Conservation (phyloP, 495 filamentous ascomycete genomes). For the Neurospora sp. region DNA sequence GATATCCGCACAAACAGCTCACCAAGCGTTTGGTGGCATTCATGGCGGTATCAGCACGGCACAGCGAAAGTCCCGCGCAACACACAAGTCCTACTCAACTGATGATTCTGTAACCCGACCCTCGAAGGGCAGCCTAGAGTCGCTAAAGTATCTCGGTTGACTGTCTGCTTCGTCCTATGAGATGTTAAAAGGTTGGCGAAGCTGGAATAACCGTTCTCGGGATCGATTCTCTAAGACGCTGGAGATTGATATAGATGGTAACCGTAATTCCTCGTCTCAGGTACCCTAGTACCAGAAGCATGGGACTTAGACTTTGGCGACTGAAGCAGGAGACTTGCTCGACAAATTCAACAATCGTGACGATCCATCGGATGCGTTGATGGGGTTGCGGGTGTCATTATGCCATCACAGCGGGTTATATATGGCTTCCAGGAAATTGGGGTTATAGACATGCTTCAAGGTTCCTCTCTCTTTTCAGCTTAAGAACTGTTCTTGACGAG, state of each 20-base stretch:
- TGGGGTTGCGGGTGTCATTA: background rate
- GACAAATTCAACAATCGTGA: background rate
- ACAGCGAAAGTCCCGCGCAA: background rate
- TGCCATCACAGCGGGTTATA: background rate
- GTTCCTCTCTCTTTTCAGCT: background rate
- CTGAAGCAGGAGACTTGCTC: background rate
- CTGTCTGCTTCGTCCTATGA: background rate
- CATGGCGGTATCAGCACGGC: background rate
- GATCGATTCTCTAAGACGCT: background rate
- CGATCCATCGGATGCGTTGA: background rate
- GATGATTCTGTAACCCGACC: background rate
- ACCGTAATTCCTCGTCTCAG: background rate
- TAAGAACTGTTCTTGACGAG: constrained; percentile 54
- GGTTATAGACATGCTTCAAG: background rate
- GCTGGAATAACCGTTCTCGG: background rate
- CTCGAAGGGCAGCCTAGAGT: background rate
- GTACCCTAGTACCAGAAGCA: background rate
- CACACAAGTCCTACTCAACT: background rate
- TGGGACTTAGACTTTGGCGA: background rate
- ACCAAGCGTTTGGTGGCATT: background rate
- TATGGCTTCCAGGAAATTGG: background rate
- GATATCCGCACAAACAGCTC: background rate
- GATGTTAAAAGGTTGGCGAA: background rate
- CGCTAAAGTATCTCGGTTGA: background rate
- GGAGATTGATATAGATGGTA: background rate